These are phyloP conservation scores for Pyracantha coccinea DNA, from an alignment of 331 rosid species.

Conservation along the genomic window DNA sequence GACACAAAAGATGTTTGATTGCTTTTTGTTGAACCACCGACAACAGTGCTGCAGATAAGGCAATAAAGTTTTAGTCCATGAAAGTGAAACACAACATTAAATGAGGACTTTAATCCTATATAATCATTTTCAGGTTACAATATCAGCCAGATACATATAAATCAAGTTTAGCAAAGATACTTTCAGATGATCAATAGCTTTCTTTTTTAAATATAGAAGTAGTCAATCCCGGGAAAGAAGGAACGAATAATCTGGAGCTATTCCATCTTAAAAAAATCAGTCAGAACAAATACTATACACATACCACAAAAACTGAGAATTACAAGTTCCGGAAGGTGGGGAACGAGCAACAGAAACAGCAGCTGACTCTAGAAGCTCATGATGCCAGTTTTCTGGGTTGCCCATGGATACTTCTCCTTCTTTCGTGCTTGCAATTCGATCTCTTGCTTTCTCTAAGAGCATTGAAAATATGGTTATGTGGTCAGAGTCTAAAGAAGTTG, in stretches of 20 bases:
- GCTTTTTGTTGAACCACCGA: slow-evolving; percentile 65
- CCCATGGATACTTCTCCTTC: slow-evolving; percentile 29
- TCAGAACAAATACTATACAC: neutral
- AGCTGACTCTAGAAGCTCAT: slow-evolving; percentile 59
- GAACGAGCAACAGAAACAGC: slow-evolving; percentile 57
- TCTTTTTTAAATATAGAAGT: neutral
- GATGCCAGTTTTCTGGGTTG: slow-evolving; percentile 57
- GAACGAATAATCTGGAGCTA: neutral
- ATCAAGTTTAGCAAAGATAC: neutral
- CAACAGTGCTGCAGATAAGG: slow-evolving; percentile 62
- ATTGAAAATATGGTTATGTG: slow-evolving; percentile 50
- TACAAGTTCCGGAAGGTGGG: slow-evolving; percentile 36
- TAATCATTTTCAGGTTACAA: neutral
- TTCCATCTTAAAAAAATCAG: neutral
- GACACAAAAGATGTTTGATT: slow-evolving; percentile 52
- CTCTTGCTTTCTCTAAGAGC: slow-evolving; percentile 70
- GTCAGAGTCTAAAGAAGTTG: slow-evolving; percentile 35
- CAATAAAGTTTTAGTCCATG: neutral
- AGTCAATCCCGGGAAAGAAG: neutral
- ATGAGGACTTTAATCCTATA: neutral
- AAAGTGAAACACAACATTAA: slow-evolving; percentile 8
- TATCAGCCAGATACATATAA: neutral
- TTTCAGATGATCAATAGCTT: neutral
- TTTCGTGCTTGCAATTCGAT: slow-evolving; percentile 34
- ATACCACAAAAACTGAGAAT: slow-evolving; percentile 67